phyloP scores from a whole-genome alignment of 116 monocot species.

The Papilionanthe hybrid region DNA sequence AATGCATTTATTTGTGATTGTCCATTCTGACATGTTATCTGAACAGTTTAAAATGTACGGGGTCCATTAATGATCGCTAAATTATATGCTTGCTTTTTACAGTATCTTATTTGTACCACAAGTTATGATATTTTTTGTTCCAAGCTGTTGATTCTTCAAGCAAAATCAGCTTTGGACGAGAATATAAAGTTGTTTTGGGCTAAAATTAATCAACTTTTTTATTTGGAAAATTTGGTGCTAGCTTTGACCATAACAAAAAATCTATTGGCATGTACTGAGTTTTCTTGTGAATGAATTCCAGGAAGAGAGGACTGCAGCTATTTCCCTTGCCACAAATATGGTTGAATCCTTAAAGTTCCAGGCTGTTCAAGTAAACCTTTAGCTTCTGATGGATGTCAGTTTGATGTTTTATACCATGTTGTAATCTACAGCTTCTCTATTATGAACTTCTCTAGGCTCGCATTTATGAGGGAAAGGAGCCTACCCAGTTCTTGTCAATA shows the following conservation, averaged over 20 bases:
- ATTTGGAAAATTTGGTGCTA: background rate
- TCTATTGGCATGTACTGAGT: background rate
- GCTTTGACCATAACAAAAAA: background rate
- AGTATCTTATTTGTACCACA: background rate
- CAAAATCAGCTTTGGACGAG: background rate
- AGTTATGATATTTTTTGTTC: background rate
- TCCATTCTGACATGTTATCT: background rate
- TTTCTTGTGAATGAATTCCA: constrained; percentile 15
- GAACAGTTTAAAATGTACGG: background rate
- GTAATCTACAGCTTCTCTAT: constrained; percentile 1
- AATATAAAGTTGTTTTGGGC: background rate
- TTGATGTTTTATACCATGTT: background rate
- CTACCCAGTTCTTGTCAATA: constrained; percentile 71
- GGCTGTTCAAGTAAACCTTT: constrained; percentile 45
- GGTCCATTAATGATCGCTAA: background rate
- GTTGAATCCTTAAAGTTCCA: constrained; percentile 54
- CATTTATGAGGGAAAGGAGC: constrained; percentile 89
- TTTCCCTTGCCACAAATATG: constrained; percentile 47
- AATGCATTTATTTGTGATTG: background rate
- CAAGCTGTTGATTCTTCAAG: background rate
- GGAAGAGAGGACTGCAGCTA: constrained; percentile 50
- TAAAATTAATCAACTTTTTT: background rate
- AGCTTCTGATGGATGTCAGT: background rate
- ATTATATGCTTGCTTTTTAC: background rate
- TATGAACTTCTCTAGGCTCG: constrained; percentile 37